These are phyloP conservation scores for Sarcodon aspratus DNA, from an alignment of 768 basidiomycete species.

Conservation along the genomic window DNA sequence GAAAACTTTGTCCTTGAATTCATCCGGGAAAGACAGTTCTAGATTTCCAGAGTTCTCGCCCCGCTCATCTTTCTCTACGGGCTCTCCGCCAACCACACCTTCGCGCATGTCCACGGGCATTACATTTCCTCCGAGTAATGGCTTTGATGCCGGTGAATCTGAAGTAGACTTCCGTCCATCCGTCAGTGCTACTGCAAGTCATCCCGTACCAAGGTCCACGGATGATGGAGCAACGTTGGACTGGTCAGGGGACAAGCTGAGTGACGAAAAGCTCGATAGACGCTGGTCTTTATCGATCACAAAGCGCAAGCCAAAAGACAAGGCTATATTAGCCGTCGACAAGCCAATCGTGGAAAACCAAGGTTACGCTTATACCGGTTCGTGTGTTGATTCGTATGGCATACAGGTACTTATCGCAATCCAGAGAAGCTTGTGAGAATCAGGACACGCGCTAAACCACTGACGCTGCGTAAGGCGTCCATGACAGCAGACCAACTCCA, in stretches of 20 bases:
- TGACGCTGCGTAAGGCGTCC: conserved; percentile 50
- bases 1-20: conserved; percentile 14
- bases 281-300: conserved; percentile 50
- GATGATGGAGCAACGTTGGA: conserved; percentile 65
- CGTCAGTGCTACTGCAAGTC: conserved; percentile 30
- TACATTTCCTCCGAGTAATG: conserved; percentile 1
- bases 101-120: conserved; percentile 3
- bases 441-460: conserved; percentile 33
- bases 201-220: conserved; percentile 60
- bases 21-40: conserved; percentile 8
- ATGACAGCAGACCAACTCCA: conserved; percentile 56
- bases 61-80: conserved; percentile 16
- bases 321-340: conserved; percentile 32
- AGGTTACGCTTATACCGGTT: conserved; percentile 47
- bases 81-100: conserved; percentile 17
- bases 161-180: conserved; percentile 69
- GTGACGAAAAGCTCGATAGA: conserved; percentile 46
- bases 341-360: conserved; percentile 43
- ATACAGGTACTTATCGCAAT: not conserved
- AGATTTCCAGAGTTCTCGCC: conserved; percentile 17
- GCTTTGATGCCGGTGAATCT: conserved; percentile 12
- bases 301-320: conserved; percentile 51
- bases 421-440: conserved; percentile 50
- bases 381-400: conserved; percentile 1
- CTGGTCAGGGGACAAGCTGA: conserved; percentile 49